Evolutionary conservation across 371 early-diverging fungal species (phyloP).

Genomic region (Choanephora cucurbitarum): DNA sequence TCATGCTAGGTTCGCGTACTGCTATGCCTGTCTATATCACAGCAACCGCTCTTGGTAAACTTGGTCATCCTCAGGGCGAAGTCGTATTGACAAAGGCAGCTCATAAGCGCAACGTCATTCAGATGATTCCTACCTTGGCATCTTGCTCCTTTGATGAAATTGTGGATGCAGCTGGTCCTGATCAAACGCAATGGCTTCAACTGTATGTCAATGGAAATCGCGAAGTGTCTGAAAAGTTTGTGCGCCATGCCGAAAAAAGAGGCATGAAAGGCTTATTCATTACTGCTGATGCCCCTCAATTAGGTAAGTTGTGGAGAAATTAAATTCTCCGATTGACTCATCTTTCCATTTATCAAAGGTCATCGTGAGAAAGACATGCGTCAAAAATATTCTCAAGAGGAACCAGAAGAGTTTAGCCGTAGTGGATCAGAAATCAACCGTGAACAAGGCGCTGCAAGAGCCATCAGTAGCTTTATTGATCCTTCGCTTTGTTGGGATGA

Average conservation of each 20-base stretch:
- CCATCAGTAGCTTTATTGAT: slow-evolving; percentile 79
- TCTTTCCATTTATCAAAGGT: slow-evolving; percentile 47
- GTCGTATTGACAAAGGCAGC: slow-evolving; percentile 69
- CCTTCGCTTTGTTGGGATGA: slow-evolving; percentile 85
- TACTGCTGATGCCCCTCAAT: slow-evolving; percentile 91
- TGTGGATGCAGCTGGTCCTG: slow-evolving; percentile 43
- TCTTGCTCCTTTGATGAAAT: slow-evolving; percentile 73
- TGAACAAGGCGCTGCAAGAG: slow-evolving; percentile 71
- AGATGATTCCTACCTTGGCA: slow-evolving; percentile 77
- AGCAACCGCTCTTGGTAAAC: slow-evolving; percentile 69
- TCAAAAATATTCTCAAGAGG: slow-evolving; percentile 55
- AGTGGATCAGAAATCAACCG: slow-evolving; percentile 30
- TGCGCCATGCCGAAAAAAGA: slow-evolving; percentile 76
- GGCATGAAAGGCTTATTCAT: slow-evolving; percentile 87
- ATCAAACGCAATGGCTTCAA: slow-evolving; percentile 78
- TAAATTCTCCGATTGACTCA: slow-evolving; percentile 3
- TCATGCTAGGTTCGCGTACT: slow-evolving; percentile 62
- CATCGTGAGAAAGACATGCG: slow-evolving; percentile 91
- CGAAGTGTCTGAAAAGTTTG: slow-evolving; percentile 67
- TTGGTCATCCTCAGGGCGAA: slow-evolving; percentile 81
- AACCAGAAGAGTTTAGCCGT: slow-evolving; percentile 37
- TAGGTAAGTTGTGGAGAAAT: slow-evolving; percentile 44
- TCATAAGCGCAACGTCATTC: slow-evolving; percentile 46
- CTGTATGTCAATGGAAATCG: slow-evolving; percentile 90
- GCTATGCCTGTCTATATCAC: slow-evolving; percentile 58